These are phyloP conservation scores for Lachancea sp. DNA, from an alignment of 805 yeast genomes.

Conservation along the genomic window DNA sequence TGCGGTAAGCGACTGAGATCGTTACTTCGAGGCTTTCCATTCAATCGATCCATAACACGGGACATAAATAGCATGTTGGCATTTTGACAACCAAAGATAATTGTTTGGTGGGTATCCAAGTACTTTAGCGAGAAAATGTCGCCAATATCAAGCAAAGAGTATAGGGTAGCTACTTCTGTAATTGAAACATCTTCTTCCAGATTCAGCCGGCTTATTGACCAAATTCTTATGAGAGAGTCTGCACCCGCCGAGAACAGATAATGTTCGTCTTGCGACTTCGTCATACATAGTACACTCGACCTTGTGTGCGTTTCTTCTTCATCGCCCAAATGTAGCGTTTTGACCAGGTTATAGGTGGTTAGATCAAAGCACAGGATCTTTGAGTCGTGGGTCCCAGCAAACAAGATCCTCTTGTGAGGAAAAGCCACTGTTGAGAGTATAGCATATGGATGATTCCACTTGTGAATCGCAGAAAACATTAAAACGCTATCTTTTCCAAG, in stretches of 20 bases:
- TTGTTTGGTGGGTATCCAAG: constrained; percentile 49
- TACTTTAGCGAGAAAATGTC: constrained; percentile 83
- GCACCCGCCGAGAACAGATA: constrained; percentile 79
- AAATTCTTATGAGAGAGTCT: constrained; percentile 81
- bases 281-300: constrained; percentile 56
- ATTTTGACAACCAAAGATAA: constrained; percentile 87
- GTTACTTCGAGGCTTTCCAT: constrained; percentile 10
- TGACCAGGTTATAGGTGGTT: constrained; percentile 46
- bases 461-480: constrained; percentile 45
- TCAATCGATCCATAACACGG: constrained; percentile 22
- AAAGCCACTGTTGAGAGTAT: constrained; percentile 66
- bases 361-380: constrained; percentile 67
- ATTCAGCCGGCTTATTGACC: constrained; percentile 48
- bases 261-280: constrained; percentile 46
- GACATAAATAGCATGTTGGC: constrained; percentile 78
- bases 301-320: constrained; percentile 25
- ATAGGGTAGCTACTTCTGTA: constrained; percentile 60
- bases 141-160: constrained; percentile 83
- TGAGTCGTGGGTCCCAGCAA: constrained; percentile 90
- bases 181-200: constrained; percentile 18
- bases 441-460: constrained; percentile 70
- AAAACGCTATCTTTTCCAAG: neutral
- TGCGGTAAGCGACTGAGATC: constrained; percentile 46
- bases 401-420: constrained; percentile 50
- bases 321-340: constrained; percentile 39